phyloP scores from a whole-genome alignment of 148 eudicot species.

The Vaccinium vitisidaea region DNA sequence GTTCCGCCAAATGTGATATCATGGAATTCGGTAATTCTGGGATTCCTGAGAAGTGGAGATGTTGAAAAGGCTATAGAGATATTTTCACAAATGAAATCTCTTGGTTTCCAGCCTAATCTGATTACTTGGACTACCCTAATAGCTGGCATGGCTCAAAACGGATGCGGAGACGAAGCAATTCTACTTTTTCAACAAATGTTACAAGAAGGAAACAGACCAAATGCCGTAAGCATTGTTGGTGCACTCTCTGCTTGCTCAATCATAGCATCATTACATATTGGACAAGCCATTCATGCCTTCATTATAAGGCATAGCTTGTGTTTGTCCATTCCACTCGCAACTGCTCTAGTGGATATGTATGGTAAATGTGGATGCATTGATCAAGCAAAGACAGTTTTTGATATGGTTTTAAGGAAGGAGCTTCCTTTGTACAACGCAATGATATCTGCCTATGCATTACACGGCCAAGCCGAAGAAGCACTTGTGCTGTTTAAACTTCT shows the following conservation, averaged over 20 bases:
- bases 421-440: constrained; percentile 27
- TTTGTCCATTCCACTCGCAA: constrained; percentile 27
- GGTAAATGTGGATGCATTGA: constrained; percentile 47
- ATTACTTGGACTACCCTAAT: constrained; percentile 48
- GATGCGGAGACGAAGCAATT: constrained; percentile 32
- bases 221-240: constrained; percentile 31
- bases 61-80: constrained; percentile 42
- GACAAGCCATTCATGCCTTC: constrained; percentile 47
- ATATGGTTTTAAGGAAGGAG: constrained; percentile 26
- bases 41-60: constrained; percentile 35
- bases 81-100: constrained; percentile 40
- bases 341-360: constrained; percentile 60
- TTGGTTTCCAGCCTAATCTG: constrained; percentile 38
- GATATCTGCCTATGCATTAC: constrained; percentile 37
- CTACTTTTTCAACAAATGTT: constrained; percentile 37
- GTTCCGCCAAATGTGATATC: constrained; percentile 43
- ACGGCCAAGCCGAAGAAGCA: constrained; percentile 40
- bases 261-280: constrained; percentile 30
- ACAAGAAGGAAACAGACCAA: constrained; percentile 38
- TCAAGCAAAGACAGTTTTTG: constrained; percentile 33
- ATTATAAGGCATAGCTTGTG: constrained; percentile 22
- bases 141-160: constrained; percentile 45
- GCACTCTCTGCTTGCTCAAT: constrained; percentile 41
- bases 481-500: constrained; percentile 35
- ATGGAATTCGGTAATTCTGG: constrained; percentile 45